phyloP scores from a whole-genome alignment of 2,329 filamentous ascomycete species.

The Aspergillus quadrilineatus region DNA sequence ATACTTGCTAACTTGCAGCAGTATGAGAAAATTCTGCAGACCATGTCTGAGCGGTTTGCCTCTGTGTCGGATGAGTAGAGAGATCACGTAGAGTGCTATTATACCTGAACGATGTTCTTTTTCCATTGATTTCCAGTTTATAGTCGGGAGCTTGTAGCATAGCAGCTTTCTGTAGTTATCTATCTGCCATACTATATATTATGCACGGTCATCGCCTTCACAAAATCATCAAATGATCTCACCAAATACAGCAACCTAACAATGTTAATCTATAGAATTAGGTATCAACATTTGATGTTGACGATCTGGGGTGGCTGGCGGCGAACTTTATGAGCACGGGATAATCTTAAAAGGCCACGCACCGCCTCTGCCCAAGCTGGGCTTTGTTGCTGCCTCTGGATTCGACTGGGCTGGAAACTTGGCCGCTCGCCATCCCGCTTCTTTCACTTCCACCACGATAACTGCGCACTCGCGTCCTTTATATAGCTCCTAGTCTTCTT shows the following conservation, averaged over 20 bases:
- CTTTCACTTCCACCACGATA: constrained; percentile 13
- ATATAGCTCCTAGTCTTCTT: constrained; percentile 6
- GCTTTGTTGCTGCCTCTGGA: constrained; percentile 14
- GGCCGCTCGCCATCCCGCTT: constrained; percentile 21
- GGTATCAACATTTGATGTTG: background rate
- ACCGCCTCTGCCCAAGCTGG: constrained; percentile 11
- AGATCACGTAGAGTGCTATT: background rate
- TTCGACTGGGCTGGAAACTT: constrained; percentile 16
- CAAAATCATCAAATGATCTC: background rate
- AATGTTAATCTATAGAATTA: background rate
- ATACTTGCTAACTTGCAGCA: constrained; percentile 43
- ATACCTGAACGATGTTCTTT: constrained; percentile 8
- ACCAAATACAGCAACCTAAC: background rate
- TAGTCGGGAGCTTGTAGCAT: constrained; percentile 30
- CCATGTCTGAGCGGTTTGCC: constrained; percentile 96
- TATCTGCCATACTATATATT: constrained; percentile 7
- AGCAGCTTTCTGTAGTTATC: constrained; percentile 41
- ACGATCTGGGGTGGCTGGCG: background rate
- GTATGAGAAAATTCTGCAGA: constrained; percentile 90
- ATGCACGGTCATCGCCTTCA: background rate
- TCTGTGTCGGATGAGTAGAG: constrained; percentile 88
- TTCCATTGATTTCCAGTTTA: constrained; percentile 14
- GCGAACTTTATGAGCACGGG: background rate
- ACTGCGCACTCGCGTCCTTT: constrained; percentile 3
- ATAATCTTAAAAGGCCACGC: background rate